Percentiles rank a stretch among this genome's conserved stretches.
phyloP scores from a whole-genome alignment of 176 grass and related monocot genomes.

The Alopecurus myosuroides region DNA sequence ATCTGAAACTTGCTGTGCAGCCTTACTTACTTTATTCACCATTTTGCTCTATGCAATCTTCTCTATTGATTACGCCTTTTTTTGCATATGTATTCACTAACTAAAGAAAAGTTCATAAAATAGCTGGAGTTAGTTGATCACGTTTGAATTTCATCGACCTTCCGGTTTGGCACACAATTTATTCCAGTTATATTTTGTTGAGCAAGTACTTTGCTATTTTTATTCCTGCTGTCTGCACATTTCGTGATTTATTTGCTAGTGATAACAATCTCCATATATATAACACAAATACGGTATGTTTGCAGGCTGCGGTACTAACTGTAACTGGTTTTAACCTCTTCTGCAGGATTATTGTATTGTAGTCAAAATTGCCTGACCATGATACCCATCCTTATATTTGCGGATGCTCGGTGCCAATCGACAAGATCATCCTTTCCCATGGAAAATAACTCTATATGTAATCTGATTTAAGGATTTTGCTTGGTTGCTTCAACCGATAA shows the following conservation, averaged over 20 bases:
- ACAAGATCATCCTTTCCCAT: not conserved
- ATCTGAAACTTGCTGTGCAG: not conserved
- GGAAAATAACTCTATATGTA: not conserved
- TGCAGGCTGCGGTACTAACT: not conserved
- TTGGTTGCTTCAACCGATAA: not conserved
- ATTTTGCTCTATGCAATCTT: not conserved
- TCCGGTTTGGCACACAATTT: not conserved
- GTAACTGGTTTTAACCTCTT: not conserved
- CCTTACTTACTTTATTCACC: not conserved
- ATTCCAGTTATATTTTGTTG: not conserved
- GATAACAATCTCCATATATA: not conserved
- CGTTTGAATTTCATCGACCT: not conserved
- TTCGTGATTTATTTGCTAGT: not conserved
- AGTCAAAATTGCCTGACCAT: not conserved
- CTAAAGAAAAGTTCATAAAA: not conserved
- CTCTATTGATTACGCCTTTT: not conserved
- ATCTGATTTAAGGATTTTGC: not conserved
- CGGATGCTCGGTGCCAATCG: not conserved
- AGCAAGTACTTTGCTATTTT: not conserved
- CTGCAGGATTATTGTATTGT: not conserved
- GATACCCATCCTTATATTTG: not conserved
- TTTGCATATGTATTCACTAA: not conserved
- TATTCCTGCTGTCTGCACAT: not conserved
- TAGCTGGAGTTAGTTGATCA: not conserved
- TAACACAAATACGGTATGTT: not conserved